Percentiles rank a stretch among this genome's conserved stretches.
Conservation (phyloP, 345 rosid species). For the Lepidium sativum region DNA sequence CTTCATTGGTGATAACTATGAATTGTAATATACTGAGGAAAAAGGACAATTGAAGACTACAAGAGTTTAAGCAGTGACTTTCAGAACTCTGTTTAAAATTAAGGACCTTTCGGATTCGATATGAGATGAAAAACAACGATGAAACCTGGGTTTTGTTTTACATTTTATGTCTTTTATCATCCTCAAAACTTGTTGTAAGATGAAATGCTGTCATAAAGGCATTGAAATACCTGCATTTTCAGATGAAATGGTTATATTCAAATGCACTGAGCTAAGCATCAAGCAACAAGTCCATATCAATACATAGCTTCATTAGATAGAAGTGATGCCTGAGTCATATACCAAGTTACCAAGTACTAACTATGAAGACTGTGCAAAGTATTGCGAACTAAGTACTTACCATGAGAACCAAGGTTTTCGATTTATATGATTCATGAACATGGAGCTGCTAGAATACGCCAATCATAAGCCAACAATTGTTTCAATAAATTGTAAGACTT, state of each 20-base stretch:
- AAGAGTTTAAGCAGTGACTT: neutral
- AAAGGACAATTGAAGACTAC: neutral
- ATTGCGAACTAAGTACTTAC: neutral
- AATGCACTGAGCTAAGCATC: neutral
- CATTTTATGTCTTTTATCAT: constrained; percentile 1
- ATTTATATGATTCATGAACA: neutral
- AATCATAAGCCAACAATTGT: constrained; percentile 1
- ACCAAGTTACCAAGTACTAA: too few species aligned
- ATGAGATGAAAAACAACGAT: neutral
- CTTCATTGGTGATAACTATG: neutral
- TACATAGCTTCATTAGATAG: neutral
- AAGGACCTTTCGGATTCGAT: neutral
- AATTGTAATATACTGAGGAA: neutral
- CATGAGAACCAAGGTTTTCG: neutral
- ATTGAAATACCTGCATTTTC: constrained; percentile 22
- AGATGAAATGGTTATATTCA: neutral
- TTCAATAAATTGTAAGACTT: neutral
- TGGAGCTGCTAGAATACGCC: neutral
- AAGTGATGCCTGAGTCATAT: neutral
- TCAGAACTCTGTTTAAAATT: neutral
- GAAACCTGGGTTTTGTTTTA: neutral
- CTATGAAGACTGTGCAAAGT: neutral
- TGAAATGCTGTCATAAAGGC: constrained; percentile 24
- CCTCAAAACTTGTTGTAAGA: constrained; percentile 1
- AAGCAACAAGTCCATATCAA: neutral